Evolutionary conservation across 2,329 filamentous ascomycete species (phyloP).

Genomic region (Bimuria novae-zelandiae): DNA sequence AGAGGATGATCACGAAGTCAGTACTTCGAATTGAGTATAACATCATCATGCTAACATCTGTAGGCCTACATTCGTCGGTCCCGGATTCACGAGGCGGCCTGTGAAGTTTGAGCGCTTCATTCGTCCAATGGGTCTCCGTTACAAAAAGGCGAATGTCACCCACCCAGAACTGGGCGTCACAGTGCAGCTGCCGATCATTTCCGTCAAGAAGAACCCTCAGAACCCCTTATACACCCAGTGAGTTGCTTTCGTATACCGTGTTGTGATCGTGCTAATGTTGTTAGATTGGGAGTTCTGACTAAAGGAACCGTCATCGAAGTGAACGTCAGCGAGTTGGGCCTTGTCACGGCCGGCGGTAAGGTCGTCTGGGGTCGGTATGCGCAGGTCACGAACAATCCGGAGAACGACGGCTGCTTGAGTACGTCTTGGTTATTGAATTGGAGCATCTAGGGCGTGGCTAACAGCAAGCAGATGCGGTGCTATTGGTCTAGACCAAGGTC

Average conservation of each 20-base stretch:
- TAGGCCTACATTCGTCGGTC: conserved; percentile 89
- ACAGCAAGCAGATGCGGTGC: too few relatives aligned
- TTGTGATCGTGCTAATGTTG: too few relatives aligned
- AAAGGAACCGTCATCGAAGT: conserved; percentile 72
- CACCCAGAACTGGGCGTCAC: conserved; percentile 77
- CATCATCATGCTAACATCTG: too few relatives aligned
- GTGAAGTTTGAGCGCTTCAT: conserved; percentile 68
- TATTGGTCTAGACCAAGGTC: too few relatives aligned
- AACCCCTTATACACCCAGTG: conserved; percentile 89
- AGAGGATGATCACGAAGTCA: conserved; percentile 77
- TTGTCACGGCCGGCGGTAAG: conserved; percentile 90
- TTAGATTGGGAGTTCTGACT: conserved; percentile 67
- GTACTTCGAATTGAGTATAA: too few relatives aligned
- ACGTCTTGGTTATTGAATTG: too few relatives aligned
- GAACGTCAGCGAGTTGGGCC: conserved; percentile 87
- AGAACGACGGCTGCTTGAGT: conserved; percentile 47
- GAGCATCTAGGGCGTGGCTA: too few relatives aligned
- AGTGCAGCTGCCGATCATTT: conserved; percentile 71
- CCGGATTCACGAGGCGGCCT: conserved; percentile 85
- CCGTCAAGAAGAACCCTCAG: conserved; percentile 83
- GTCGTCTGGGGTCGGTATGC: conserved; percentile 51
- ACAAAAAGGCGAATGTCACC: conserved; percentile 75
- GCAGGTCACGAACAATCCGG: conserved; percentile 45
- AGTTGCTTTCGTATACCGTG: too few relatives aligned
- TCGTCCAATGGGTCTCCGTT: conserved; percentile 67